phyloP scores from a whole-genome alignment of 2,329 filamentous ascomycete species.

The Lachnellula hyalina region DNA sequence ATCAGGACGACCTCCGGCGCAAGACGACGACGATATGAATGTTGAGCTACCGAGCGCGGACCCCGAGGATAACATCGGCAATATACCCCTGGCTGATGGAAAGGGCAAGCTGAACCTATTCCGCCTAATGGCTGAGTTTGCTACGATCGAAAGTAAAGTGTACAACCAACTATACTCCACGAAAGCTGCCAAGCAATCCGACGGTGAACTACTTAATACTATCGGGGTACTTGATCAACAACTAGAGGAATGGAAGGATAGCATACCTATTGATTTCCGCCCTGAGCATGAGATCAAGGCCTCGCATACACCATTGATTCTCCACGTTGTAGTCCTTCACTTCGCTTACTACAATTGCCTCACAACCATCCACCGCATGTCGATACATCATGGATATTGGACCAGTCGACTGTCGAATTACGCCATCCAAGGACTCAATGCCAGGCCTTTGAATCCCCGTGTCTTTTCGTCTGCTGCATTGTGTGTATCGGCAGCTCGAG shows the following conservation, averaged over 20 bases:
- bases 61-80: conserved; percentile 87
- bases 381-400: conserved; percentile 96
- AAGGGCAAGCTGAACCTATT: conserved; percentile 95
- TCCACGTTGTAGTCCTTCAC: conserved; percentile 91
- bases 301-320: conserved; percentile 83
- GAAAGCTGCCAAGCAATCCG: conserved; percentile 83
- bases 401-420: conserved; percentile 91
- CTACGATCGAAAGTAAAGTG: conserved; percentile 86
- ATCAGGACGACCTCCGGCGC: conserved; percentile 65
- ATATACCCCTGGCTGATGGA: conserved; percentile 83
- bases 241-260: conserved; percentile 93
- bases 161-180: conserved; percentile 92
- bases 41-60: conserved; percentile 90
- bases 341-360: conserved; percentile 98
- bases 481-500: conserved; percentile 86
- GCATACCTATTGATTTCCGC: conserved; percentile 91
- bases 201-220: conserved; percentile 88
- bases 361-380: conserved; percentile 98
- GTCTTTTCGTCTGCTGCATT: conserved; percentile 91
- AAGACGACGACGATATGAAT: conserved; percentile 85
- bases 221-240: conserved; percentile 91
- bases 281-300: conserved; percentile 95
- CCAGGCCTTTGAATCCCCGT: conserved; percentile 82
- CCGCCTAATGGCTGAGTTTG: conserved; percentile 84
- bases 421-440: conserved; percentile 89